A percentile compares a stretch with the other conserved stretches of the same genome.
phyloP scores from a whole-genome alignment of 225 moss, liverwort and hornwort genomes.

The Pseudisothecium myosuroides region DNA sequence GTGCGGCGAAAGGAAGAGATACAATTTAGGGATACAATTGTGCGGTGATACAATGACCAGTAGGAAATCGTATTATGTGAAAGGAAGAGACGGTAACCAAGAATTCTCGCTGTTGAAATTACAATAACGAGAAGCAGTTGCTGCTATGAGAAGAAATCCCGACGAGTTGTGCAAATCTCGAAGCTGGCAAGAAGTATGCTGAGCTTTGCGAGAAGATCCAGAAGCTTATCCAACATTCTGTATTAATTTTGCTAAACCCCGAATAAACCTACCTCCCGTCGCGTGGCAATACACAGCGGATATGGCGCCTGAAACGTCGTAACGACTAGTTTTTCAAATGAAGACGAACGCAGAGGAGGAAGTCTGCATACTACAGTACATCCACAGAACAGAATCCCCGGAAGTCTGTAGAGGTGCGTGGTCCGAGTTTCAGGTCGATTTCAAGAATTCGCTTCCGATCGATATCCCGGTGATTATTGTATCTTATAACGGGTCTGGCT shows the following conservation, averaged over 20 bases:
- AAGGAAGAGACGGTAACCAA: too few species aligned
- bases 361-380: background rate
- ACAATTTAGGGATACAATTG: background rate
- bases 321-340: conserved; percentile 32
- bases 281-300: background rate
- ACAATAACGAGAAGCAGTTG: background rate
- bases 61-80: background rate
- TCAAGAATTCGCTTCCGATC: background rate
- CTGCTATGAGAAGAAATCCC: background rate
- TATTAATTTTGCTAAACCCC: background rate
- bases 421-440: background rate
- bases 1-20: background rate
- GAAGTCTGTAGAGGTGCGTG: background rate
- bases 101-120: background rate
- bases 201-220: background rate
- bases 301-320: background rate
- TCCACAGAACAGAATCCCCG: background rate
- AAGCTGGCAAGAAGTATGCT: background rate
- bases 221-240: background rate
- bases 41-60: too few species aligned
- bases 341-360: background rate
- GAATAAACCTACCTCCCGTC: background rate
- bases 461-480: background rate
- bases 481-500: background rate
- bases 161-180: background rate